These are phyloP conservation scores for Clavariopsis aquatica DNA, from an alignment of 495 filamentous ascomycete genomes.

Conservation along the genomic window DNA sequence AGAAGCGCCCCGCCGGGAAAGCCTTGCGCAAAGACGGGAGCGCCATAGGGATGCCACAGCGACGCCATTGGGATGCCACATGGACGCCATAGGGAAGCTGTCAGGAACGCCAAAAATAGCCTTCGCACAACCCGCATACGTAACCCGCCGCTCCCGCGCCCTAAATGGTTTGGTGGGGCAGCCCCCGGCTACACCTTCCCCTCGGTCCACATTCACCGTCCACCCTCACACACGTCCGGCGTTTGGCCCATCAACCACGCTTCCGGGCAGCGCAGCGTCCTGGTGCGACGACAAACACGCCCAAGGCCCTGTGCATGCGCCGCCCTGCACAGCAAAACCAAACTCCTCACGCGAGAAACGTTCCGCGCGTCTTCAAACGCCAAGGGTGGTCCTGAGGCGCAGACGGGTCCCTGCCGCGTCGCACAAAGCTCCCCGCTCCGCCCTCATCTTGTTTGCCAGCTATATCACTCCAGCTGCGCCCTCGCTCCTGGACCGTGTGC, in stretches of 20 bases:
- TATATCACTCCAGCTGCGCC: background rate
- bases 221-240: background rate
- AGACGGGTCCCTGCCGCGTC: background rate
- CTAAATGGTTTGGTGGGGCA: background rate
- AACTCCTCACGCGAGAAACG: background rate
- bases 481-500: background rate
- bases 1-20: no score
- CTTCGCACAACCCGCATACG: no score
- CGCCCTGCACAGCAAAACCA: background rate
- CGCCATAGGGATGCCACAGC: no score
- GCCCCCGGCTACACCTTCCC: background rate
- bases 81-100: no score
- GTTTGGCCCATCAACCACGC: background rate
- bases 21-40: no score
- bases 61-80: no score
- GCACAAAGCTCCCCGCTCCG: background rate
- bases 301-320: background rate
- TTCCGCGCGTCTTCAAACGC: slow-evolving; percentile 2
- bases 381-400: background rate
- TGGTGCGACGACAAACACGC: background rate
- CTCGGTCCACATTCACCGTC: background rate
- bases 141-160: background rate
- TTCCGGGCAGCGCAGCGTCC: background rate
- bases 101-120: no score
- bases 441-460: background rate